Base-by-base conservation (phyloP, 495 filamentous ascomycete species). In the Talaromyces nanjingensis region DNA sequence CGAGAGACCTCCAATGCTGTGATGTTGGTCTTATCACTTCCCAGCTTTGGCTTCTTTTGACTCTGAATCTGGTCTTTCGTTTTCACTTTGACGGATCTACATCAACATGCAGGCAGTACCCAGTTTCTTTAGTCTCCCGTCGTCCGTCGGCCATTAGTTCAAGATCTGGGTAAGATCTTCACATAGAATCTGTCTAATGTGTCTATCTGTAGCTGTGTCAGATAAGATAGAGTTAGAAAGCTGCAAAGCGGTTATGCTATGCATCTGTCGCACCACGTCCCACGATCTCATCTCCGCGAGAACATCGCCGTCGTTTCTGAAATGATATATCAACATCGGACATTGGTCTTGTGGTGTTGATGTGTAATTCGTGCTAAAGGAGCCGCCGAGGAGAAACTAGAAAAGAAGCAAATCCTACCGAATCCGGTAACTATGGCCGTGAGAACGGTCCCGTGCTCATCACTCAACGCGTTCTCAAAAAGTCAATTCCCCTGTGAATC, bases 81-180 rank as follows among this genome's bases (percentile, higher is more conserved):
- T 16, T 42, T 42, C 37, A 16, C 37, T 4, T 42, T 42, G 37
- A 9, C 18, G n/a, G 45, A 49, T 49, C 45, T 49, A 20, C 45
- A 49, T 49, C 45, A 49, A 20, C 37, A 49, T 49, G 45, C 45
- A 49, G n/a, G 45, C 16, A 49, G 45, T 20, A 49, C 18, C 45
- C 45, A 49, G 45, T 49, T 49, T 49, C 45, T 49, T n/a, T 49
- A 49, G 45, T 49, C 45, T 49, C 45, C 45, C 45, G 45, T 42
- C 45, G n/a, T 20, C 45, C n/a, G 45, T 18, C 45, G 45, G 45
- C 18, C 45, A 49, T 49, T 49, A 49, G 45, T 18, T 20, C 45
- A 49, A 18, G 18, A 49, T 49, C 18, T 20, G 18, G 16, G 11
- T 9, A 49, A 49, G 45, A 49, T 49, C 45, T 49, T 49, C 45